Base-by-base conservation (phyloP, 306 rosid species). In the Albizia julibrissin region DNA sequence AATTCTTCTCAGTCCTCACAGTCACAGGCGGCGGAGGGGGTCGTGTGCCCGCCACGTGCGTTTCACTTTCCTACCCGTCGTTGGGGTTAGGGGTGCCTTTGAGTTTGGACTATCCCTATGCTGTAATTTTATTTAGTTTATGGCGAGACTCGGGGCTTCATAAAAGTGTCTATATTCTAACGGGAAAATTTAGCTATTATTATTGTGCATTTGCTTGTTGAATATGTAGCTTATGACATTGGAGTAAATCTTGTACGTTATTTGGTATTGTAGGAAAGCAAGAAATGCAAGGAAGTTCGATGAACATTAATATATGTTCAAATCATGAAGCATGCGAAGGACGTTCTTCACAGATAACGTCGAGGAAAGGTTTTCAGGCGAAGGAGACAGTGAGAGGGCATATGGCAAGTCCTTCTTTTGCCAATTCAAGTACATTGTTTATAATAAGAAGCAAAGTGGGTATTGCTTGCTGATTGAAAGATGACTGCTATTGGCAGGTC, bases 351-450 rank as follows among this genome's bases (percentile, higher is more conserved):
- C 97, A 87, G 79, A 88, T 96, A 79, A 94, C 91, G 79, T 85
- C 94, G 87, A 96, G 97, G 8, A 96, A 92, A 86, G 98, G 99
- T 72, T 96, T 96, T 85, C 78, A 94, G 42, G 98, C 99, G 56
- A 96, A 96, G 85, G 99, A 96, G 85, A 85, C 89, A 1, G 91
- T 94, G 80, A 96, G 90, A 81, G 97, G 97, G 77, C 99, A 92
- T 65, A 92, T 81, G 99, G 99, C 81, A 87, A 92, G 99, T 89
- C 81, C 66, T 85, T 77, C 77, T 82, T 80, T 86, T 67, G 67
- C 65, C 59, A 72, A 74, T 61, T 8, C 65, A 19, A 40, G 31
- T 19, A 24, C 66, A 72, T 33, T 67, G 8, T 68, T 82, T 72
- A 52, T 24, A 56, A 72, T 33, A 68, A 49, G 62, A 79, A 76